Evolutionary conservation across 2,329 filamentous ascomycete genomes (phyloP).

Genomic region (Ilyonectria sp.): DNA sequence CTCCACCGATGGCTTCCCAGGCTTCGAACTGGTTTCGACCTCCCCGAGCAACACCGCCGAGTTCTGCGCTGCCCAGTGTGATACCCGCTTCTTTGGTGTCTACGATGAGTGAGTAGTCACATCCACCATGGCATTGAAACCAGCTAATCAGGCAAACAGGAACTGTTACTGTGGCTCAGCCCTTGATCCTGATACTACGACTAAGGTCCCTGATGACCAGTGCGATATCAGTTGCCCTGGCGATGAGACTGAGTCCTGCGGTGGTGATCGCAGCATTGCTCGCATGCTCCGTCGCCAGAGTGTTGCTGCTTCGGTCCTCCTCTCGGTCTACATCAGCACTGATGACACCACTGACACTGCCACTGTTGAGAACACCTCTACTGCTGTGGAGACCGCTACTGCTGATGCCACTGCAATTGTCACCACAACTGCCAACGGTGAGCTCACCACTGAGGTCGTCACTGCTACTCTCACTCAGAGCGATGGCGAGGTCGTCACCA

Average conservation of each 20-base stretch:
- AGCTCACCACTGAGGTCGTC: constrained; percentile 43
- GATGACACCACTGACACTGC: constrained; percentile 47
- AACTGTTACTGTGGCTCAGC: constrained; percentile 51
- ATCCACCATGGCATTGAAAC: background rate
- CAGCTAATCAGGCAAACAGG: constrained; percentile 33
- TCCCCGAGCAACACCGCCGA: constrained; percentile 36
- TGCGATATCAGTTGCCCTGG: constrained; percentile 52
- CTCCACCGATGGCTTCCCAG: constrained; percentile 48
- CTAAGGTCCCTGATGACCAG: constrained; percentile 27
- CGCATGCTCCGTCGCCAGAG: constrained; percentile 43
- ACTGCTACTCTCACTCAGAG: constrained; percentile 48
- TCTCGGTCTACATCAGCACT: constrained; percentile 39
- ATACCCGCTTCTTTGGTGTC: constrained; percentile 45
- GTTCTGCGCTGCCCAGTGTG: constrained; percentile 45
- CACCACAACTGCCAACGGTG: constrained; percentile 44
- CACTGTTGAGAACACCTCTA: constrained; percentile 36
- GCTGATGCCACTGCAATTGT: constrained; percentile 34
- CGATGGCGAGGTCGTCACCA: constrained; percentile 28
- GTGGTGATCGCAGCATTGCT: constrained; percentile 37
- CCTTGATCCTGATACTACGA: constrained; percentile 1
- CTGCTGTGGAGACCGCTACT: constrained; percentile 46
- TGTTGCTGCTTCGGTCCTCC: constrained; percentile 40
- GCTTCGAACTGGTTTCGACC: constrained; percentile 38
- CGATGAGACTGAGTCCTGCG: constrained; percentile 42
- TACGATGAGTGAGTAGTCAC: constrained; percentile 40